Evolutionary conservation across 2,329 filamentous ascomycete genomes (phyloP).

Genomic region (Akanthomyces dipterigenus): DNA sequence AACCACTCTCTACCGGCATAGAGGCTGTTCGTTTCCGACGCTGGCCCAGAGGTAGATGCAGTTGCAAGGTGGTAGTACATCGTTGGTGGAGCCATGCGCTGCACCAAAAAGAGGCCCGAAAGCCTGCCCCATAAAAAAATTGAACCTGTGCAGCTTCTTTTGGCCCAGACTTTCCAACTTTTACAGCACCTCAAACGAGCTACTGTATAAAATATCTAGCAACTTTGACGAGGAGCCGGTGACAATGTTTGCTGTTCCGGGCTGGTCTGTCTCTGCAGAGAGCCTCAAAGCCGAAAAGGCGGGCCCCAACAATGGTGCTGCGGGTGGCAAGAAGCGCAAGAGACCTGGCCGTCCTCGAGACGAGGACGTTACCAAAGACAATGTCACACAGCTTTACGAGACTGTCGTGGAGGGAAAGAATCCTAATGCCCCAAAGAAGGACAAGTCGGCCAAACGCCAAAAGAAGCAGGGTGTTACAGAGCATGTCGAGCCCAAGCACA

Average conservation of each 20-base stretch:
- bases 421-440: conserved; percentile 20
- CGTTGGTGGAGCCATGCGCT: not conserved
- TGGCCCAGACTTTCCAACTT: not conserved
- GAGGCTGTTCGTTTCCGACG: not conserved
- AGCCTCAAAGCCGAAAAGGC: conserved; percentile 62
- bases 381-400: conserved; percentile 74
- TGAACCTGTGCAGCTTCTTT: conserved; percentile 8
- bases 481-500: conserved; percentile 12
- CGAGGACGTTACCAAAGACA: conserved; percentile 54
- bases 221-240: not conserved
- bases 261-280: conserved; percentile 76
- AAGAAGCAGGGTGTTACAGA: conserved; percentile 18
- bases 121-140: conserved; percentile 10
- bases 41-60: not conserved
- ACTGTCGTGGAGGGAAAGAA: conserved; percentile 67
- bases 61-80: not conserved
- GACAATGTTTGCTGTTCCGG: conserved; percentile 84
- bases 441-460: conserved; percentile 28
- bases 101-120: conserved; percentile 5
- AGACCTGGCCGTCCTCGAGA: conserved; percentile 21
- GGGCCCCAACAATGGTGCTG: conserved; percentile 26
- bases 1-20: not conserved
- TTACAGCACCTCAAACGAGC: not conserved
- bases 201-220: not conserved
- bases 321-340: conserved; percentile 56